phyloP scores from a whole-genome alignment of 2,329 filamentous ascomycete genomes.

The Xylaria sp. region DNA sequence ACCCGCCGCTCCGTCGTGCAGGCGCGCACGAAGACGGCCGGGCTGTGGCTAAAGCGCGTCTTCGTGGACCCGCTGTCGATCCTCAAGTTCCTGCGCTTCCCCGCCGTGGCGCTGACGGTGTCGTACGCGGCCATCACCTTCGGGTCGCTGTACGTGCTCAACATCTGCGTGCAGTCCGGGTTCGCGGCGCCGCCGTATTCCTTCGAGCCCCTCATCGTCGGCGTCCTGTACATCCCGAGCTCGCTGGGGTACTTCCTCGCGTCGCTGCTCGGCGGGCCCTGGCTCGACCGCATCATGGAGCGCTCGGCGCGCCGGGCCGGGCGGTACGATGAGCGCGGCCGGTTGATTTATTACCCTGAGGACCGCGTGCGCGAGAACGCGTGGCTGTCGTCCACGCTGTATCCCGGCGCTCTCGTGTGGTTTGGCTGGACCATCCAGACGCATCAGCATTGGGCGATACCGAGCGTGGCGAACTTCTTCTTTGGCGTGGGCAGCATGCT shows the following conservation, averaged over 20 bases:
- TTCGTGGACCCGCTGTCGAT: slow-evolving; percentile 79
- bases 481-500: slow-evolving; percentile 85
- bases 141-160: slow-evolving; percentile 78
- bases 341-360: slow-evolving; percentile 76
- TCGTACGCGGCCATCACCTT: slow-evolving; percentile 81
- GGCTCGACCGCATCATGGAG: slow-evolving; percentile 85
- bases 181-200: slow-evolving; percentile 75
- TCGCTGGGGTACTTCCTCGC: slow-evolving; percentile 78
- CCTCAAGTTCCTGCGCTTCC: slow-evolving; percentile 77
- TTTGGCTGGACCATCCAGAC: slow-evolving; percentile 80
- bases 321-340: slow-evolving; percentile 74
- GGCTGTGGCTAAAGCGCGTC: slow-evolving; percentile 65
- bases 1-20: slow-evolving; percentile 72
- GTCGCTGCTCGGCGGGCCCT: slow-evolving; percentile 76
- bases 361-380: slow-evolving; percentile 87
- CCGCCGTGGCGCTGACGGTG: slow-evolving; percentile 78
- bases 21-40: slow-evolving; percentile 64
- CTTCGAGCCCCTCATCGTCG: slow-evolving; percentile 75
- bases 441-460: slow-evolving; percentile 72
- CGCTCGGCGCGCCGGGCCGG: slow-evolving; percentile 77
- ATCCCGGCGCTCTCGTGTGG: slow-evolving; percentile 76
- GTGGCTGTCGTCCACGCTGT: slow-evolving; percentile 77
- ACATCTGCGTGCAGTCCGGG: slow-evolving; percentile 78
- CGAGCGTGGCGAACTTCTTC: slow-evolving; percentile 74
- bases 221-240: slow-evolving; percentile 80